Evolutionary conservation across 2,329 filamentous ascomycete genomes (phyloP), one percentile per base, ranked within the genome.

Genomic region (Ophiostoma sp.): DNA sequence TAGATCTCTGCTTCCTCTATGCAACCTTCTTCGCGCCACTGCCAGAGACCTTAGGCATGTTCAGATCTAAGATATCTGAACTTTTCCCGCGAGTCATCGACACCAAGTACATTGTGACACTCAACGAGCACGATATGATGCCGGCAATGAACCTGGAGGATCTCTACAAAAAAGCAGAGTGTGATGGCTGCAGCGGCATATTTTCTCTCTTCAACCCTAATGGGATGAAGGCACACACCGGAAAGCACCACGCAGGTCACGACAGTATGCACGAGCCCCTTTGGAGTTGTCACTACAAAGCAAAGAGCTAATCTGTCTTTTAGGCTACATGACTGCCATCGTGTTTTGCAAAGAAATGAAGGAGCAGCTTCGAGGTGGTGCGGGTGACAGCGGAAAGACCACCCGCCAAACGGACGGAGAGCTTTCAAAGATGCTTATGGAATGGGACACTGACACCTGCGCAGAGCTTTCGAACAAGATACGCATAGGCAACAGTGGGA

Each of bases 101-200:
- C 85, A 45, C 92, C 89, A 55, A 96, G 76, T 9, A 96, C 85
- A 67, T 91, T 86, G 0, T 90, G 87, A 66, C 90, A 88, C 0
- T 90, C 84, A 6, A 89, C 86, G 2, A 87, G 89, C 68, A 96
- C 87, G 75, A 95, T 89, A 72, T 96, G 92, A 45, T 96, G 87
- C 52, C 71, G 4, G 68, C 70, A 1, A 62, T 69, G 7, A 72
- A 4, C 14, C 72, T 76, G 2, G 63, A 66, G 9, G 70, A 73
- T 11, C 69, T 72, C 4, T 72, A 58, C 65, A 49, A 52, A 45
- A 44, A 38, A 42, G 60, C 60, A 44, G 60, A 63, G 60, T 18
- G 16, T 18, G 40, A 63, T 42, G 60, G 40, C 8, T 9, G 40
- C 60, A 63, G 11, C 27, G 60, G 40, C 60, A 18, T 63, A 3